phyloP scores from a whole-genome alignment of 2,329 filamentous ascomycete species.

The Hymenoscyphus infarciens region DNA sequence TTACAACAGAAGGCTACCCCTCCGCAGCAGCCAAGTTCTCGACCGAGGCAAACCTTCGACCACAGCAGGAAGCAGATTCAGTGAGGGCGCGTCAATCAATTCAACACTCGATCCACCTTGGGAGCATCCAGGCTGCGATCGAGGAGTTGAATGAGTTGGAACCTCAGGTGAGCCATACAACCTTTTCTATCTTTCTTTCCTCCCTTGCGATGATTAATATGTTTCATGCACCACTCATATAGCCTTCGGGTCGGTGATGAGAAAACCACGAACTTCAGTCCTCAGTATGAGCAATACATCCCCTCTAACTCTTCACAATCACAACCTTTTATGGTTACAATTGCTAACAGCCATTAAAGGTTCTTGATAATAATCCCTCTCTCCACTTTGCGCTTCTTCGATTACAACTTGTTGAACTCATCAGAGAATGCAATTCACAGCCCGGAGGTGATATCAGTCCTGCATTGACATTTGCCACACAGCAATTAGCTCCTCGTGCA shows the following conservation, averaged over 20 bases:
- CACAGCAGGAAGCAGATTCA: slow-evolving; percentile 66
- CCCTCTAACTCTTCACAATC: slow-evolving; percentile 18
- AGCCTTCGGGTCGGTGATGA: slow-evolving; percentile 86
- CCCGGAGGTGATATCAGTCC: slow-evolving; percentile 66
- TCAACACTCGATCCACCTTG: slow-evolving; percentile 77
- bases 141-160: slow-evolving; percentile 85
- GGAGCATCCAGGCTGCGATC: slow-evolving; percentile 82
- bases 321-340: not conserved
- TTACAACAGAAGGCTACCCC: slow-evolving; percentile 93
- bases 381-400: slow-evolving; percentile 88
- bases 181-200: slow-evolving; percentile 15
- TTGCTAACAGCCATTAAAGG: slow-evolving; percentile 49
- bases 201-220: slow-evolving; percentile 79
- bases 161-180: slow-evolving; percentile 69
- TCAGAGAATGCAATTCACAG: slow-evolving; percentile 67
- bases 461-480: slow-evolving; percentile 82
- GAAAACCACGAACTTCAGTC: slow-evolving; percentile 74
- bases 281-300: slow-evolving; percentile 69
- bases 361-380: slow-evolving; percentile 76
- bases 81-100: slow-evolving; percentile 81
- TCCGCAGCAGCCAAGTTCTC: slow-evolving; percentile 91
- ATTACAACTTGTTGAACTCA: slow-evolving; percentile 90
- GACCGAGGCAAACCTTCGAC: slow-evolving; percentile 82
- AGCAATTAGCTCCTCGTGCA: slow-evolving; percentile 82
- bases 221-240: slow-evolving; percentile 99